Evolutionary conservation across 1,284 basidiomycete species (phyloP).

Genomic region (Cryptococcus sp.): DNA sequence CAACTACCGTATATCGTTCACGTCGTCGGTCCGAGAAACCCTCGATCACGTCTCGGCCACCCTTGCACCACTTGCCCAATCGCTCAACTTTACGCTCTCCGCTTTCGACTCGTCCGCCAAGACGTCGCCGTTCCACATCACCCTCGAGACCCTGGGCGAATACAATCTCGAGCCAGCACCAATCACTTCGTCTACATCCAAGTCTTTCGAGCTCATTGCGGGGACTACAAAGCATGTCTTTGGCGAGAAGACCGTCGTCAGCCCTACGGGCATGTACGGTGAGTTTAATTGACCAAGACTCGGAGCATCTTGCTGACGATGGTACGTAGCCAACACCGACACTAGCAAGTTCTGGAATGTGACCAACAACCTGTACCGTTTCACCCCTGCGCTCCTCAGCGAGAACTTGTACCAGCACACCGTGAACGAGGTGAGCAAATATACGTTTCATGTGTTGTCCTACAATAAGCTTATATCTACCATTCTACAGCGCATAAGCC

Average conservation of each 20-base stretch:
- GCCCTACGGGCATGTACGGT: constrained; percentile 56
- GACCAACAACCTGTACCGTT: constrained; percentile 56
- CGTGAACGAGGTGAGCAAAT: constrained; percentile 53
- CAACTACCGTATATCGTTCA: constrained; percentile 25
- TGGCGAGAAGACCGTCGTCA: constrained; percentile 52
- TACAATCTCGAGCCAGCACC: constrained; percentile 55
- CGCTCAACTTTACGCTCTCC: constrained; percentile 50
- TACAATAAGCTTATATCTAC: constrained; percentile 2
- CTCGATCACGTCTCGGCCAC: constrained; percentile 48
- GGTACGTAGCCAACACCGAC: constrained; percentile 50
- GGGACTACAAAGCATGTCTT: constrained; percentile 53
- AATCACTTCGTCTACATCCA: constrained; percentile 50
- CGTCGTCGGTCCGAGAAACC: constrained; percentile 53
- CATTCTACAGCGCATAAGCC: constrained; percentile 40
- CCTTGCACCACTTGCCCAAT: constrained; percentile 50
- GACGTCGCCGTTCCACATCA: constrained; percentile 28
- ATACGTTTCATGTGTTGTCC: neutral
- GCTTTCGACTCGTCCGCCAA: constrained; percentile 30
- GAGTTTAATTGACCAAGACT: constrained; percentile 6
- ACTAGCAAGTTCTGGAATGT: constrained; percentile 54
- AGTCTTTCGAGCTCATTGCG: constrained; percentile 52
- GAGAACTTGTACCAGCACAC: constrained; percentile 55
- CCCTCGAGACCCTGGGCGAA: constrained; percentile 18
- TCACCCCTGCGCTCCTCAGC: constrained; percentile 47
- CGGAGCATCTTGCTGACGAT: neutral